Base-by-base conservation (phyloP, 73 alveolate genomes). In the Blepharisma japonicum region DNA sequence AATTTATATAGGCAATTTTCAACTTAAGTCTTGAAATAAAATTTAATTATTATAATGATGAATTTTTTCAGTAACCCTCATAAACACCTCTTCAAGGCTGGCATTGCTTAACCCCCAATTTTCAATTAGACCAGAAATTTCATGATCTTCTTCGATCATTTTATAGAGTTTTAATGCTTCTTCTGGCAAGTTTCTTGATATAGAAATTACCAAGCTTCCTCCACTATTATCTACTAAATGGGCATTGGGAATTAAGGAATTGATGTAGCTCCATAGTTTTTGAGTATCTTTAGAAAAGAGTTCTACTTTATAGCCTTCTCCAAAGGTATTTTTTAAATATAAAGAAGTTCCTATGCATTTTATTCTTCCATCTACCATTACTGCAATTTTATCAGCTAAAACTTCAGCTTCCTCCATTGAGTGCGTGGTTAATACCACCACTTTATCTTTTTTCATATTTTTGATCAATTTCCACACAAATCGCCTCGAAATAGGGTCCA, bases 391-490 rank as follows among this genome's bases (percentile, higher is more conserved):
- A 80, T 96, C 99, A 51, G 96, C 88, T 71, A 96, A 87, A 18
- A 90, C 92, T 81, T 96, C 99, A 0, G 99, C 99, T 81, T 96
- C 99, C 72, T 96, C 99, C 95, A 96, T 94, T 11, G 99, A 94
- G 89, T 96, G 99, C 46, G 99, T 96, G 4, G 99, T 96, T 68
- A 96, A 81, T 14, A 96, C 85, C 6, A 96, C 92, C 21, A 91
- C 92, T 85, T 95, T 90, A 82, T 91, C 90, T 71, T 79, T 55
- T 96, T 88, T 89, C 87, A 89, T 56, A 42, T 83, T 79, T 66
- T 92, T 85, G n/a, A 92, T 92, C 81, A 92, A 74, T 56, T 79
- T 54, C 98, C 98, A 92, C 5, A 92, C 97, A 55, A 90, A 86
- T 53, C 95, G 87, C 71, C 95, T 83, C 6, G 94, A 79, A 39